These are phyloP conservation scores for Zymoseptoria tritici DNA, from an alignment of 2,329 filamentous ascomycete species.

Conservation along the genomic window DNA sequence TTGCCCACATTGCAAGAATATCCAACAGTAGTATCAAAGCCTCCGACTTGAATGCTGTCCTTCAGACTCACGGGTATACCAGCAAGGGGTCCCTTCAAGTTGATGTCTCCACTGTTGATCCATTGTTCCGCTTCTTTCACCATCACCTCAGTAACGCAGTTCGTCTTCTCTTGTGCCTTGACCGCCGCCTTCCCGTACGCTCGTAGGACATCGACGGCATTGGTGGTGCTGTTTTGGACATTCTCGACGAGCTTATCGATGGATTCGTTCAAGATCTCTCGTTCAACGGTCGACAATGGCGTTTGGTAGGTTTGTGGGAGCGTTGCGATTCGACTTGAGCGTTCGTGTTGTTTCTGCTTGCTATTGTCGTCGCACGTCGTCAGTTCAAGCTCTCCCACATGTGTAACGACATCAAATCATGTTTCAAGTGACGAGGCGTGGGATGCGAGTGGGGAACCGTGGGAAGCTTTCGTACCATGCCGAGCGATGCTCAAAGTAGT, in stretches of 20 bases:
- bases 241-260: slow-evolving; percentile 72
- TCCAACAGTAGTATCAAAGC: slow-evolving; percentile 75
- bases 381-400: background rate
- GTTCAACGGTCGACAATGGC: slow-evolving; percentile 58
- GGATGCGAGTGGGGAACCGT: slow-evolving; percentile 9
- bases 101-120: slow-evolving; percentile 51
- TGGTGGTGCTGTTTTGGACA: slow-evolving; percentile 61
- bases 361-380: slow-evolving; percentile 38
- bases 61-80: slow-evolving; percentile 84
- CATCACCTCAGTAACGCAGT: slow-evolving; percentile 83
- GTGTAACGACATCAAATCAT: background rate
- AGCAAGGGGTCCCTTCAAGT: slow-evolving; percentile 73
- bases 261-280: slow-evolving; percentile 60
- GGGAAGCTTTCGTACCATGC: slow-evolving; percentile 53
- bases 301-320: slow-evolving; percentile 60
- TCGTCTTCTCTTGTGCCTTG: slow-evolving; percentile 76
- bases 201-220: slow-evolving; percentile 66
- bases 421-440: slow-evolving; percentile 8
- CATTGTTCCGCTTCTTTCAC: slow-evolving; percentile 70
- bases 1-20: slow-evolving; percentile 68
- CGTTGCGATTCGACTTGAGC: slow-evolving; percentile 59
- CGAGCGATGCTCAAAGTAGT: slow-evolving; percentile 63
- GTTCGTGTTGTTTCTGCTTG: slow-evolving; percentile 70
- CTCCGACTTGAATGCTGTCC: slow-evolving; percentile 66
- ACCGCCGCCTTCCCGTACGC: slow-evolving; percentile 83